These are phyloP conservation scores for Phytophthora kernoviae DNA, from an alignment of 352 stramenopile species.

Conservation along the genomic window DNA sequence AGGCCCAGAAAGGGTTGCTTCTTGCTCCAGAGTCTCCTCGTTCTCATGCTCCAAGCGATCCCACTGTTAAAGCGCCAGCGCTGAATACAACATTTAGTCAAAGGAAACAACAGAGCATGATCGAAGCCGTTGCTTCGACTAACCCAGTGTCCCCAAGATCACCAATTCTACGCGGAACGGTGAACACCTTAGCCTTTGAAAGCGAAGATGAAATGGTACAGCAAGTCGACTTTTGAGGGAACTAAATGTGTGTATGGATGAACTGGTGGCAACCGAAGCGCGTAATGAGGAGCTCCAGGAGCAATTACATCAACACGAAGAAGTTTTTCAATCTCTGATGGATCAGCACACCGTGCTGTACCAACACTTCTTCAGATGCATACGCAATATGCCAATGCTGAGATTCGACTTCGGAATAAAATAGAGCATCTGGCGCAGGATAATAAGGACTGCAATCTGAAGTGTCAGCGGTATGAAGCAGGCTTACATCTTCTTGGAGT, in stretches of 20 bases:
- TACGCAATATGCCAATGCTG: constrained; percentile 43
- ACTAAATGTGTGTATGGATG: constrained; percentile 72
- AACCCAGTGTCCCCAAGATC: constrained; percentile 6
- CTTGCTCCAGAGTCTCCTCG: background rate
- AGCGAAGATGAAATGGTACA: constrained; percentile 60
- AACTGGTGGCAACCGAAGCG: constrained; percentile 49
- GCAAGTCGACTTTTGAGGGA: constrained; percentile 70
- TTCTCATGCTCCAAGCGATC: background rate
- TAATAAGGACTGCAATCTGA: constrained; percentile 50
- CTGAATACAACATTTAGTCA: background rate
- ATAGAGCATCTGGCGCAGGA: constrained; percentile 43
- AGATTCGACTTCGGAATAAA: constrained; percentile 41
- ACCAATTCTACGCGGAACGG: background rate
- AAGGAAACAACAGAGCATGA: constrained; percentile 1
- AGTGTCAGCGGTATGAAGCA: constrained; percentile 62
- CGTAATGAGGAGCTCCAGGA: constrained; percentile 55
- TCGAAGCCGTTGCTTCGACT: background rate
- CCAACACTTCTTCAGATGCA: constrained; percentile 76
- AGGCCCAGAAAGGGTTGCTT: constrained; percentile 20
- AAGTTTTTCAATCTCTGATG: constrained; percentile 58
- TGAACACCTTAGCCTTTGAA: constrained; percentile 50
- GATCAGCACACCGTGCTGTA: constrained; percentile 81
- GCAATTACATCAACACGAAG: constrained; percentile 55
- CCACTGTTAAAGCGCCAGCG: background rate
- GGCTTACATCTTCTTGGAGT: constrained; percentile 50